phyloP scores from a whole-genome alignment of 2,329 filamentous ascomycete species.

The Metarhizium brunneum region DNA sequence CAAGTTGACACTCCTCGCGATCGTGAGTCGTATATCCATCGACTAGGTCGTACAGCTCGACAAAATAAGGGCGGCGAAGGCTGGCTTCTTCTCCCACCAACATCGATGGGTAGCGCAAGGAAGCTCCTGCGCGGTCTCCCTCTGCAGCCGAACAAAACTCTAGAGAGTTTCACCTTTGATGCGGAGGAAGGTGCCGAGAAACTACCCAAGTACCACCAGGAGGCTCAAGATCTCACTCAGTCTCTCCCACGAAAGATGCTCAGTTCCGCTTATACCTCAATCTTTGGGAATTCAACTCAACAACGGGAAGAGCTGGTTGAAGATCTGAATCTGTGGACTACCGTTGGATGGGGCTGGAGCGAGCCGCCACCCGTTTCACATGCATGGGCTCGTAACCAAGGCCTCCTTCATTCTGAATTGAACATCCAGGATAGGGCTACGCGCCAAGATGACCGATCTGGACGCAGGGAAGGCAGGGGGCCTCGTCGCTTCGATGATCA shows the following conservation, averaged over 20 bases:
- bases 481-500: slow-evolving; percentile 8
- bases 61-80: slow-evolving; percentile 65
- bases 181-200: slow-evolving; percentile 41
- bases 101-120: slow-evolving; percentile 41
- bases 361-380: slow-evolving; percentile 31
- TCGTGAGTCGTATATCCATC: slow-evolving; percentile 67
- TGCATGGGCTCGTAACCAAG: slow-evolving; percentile 20
- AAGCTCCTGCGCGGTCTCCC: slow-evolving; percentile 48
- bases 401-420: slow-evolving; percentile 23
- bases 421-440: slow-evolving; percentile 18
- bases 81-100: slow-evolving; percentile 53
- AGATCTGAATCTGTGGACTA: slow-evolving; percentile 44
- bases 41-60: slow-evolving; percentile 67
- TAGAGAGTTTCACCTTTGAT: slow-evolving; percentile 45
- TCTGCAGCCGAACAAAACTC: slow-evolving; percentile 42
- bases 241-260: slow-evolving; percentile 25
- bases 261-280: slow-evolving; percentile 41
- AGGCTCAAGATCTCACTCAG: slow-evolving; percentile 32
- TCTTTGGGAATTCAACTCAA: slow-evolving; percentile 41
- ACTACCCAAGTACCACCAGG: slow-evolving; percentile 34
- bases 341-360: slow-evolving; percentile 41
- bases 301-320: slow-evolving; percentile 32
- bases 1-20: slow-evolving; percentile 57
- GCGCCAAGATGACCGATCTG: neutral
- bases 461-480: slow-evolving; percentile 9